Evolutionary conservation across 1,139 yeast genomes (phyloP).

Genomic region (Candida buenavistaensis): DNA sequence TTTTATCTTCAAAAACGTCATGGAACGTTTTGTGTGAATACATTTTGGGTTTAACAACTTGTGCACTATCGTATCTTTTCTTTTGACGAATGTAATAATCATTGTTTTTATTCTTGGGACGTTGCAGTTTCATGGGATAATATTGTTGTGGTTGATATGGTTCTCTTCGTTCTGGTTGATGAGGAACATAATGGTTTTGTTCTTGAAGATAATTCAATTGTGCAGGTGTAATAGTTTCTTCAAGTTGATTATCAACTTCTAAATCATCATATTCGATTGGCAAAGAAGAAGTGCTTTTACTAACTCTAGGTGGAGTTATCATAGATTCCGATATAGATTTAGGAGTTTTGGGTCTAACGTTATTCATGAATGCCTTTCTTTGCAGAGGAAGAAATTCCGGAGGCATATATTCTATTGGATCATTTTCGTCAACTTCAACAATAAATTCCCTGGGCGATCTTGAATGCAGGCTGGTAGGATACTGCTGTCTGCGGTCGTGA

Average conservation of each 20-base stretch:
- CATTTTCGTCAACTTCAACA: slow-evolving; percentile 4
- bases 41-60: slow-evolving; percentile 32
- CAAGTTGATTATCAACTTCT: slow-evolving; percentile 32
- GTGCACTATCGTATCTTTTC: slow-evolving; percentile 34
- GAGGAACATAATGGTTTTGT: slow-evolving; percentile 10
- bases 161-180: slow-evolving; percentile 10
- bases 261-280: slow-evolving; percentile 9
- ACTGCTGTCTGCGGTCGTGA: slow-evolving; percentile 1
- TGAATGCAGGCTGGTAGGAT: slow-evolving; percentile 1
- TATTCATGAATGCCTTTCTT: slow-evolving; percentile 9
- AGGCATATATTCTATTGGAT: slow-evolving; percentile 1
- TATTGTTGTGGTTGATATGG: slow-evolving; percentile 10
- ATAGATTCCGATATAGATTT: slow-evolving; percentile 7
- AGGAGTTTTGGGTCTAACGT: slow-evolving; percentile 10
- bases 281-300: slow-evolving; percentile 2
- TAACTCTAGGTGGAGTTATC: slow-evolving; percentile 4
- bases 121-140: slow-evolving; percentile 2
- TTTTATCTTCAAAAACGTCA: slow-evolving; percentile 38
- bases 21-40: slow-evolving; percentile 45
- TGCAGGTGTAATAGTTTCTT: slow-evolving; percentile 39
- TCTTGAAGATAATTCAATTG: slow-evolving; percentile 30
- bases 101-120: slow-evolving; percentile 15
- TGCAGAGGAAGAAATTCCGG: slow-evolving; percentile 1
- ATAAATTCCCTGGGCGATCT: slow-evolving; percentile 3
- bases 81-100: slow-evolving; percentile 44